These are phyloP conservation scores for Phytophthora europaea DNA, from an alignment of 352 stramenopile genomes.

Conservation along the genomic window DNA sequence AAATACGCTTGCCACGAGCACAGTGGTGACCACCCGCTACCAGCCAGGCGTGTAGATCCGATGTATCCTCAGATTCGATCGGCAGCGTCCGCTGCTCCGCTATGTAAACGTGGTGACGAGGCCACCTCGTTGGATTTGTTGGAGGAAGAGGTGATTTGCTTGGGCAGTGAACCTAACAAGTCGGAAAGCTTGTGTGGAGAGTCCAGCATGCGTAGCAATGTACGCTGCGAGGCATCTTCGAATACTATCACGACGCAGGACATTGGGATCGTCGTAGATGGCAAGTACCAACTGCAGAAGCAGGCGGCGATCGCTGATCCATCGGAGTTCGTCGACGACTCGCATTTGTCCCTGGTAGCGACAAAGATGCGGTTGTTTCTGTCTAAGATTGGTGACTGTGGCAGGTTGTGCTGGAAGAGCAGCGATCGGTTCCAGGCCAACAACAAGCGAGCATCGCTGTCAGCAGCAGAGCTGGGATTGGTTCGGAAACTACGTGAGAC, in stretches of 20 bases:
- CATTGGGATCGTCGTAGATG: not conserved
- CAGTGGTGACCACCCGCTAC: constrained; percentile 80
- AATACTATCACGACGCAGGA: not conserved
- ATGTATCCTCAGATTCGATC: constrained; percentile 55
- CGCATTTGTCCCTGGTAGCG: constrained; percentile 50
- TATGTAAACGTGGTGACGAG: constrained; percentile 12
- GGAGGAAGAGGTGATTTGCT: constrained; percentile 25
- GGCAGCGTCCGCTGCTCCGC: constrained; percentile 12
- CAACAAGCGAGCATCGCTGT: not conserved
- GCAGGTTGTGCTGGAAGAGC: constrained; percentile 51
- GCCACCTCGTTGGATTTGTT: not conserved
- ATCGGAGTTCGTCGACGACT: constrained; percentile 70
- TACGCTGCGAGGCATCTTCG: not conserved
- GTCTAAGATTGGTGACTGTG: constrained; percentile 34
- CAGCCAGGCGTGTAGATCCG: constrained; percentile 58
- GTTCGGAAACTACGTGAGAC: constrained; percentile 64
- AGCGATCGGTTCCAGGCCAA: not conserved
- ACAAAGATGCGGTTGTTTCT: constrained; percentile 58
- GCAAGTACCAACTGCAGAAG: constrained; percentile 3
- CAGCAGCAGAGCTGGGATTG: constrained; percentile 52
- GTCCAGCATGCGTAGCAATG: not conserved
- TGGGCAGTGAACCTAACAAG: constrained; percentile 2
- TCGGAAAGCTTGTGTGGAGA: not conserved
- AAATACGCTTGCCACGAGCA: constrained; percentile 93
- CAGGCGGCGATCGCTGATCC: constrained; percentile 21